These are phyloP conservation scores for Beauveria sp. DNA, from an alignment of 2,329 filamentous ascomycete genomes.

Conservation along the genomic window DNA sequence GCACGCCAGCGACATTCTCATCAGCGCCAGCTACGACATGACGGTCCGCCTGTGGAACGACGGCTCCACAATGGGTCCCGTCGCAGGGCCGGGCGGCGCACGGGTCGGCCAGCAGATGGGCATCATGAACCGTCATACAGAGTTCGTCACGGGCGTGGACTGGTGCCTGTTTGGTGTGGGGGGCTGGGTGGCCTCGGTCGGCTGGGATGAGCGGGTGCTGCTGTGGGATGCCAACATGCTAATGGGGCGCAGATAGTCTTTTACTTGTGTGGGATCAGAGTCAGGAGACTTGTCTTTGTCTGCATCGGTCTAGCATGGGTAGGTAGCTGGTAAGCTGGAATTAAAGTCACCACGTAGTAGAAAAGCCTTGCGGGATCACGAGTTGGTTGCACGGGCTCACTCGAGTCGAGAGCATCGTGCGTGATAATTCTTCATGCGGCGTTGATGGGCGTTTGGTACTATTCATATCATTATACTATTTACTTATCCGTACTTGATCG, in stretches of 20 bases:
- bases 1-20: conserved; percentile 78
- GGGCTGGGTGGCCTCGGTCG: conserved; percentile 89
- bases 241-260: conserved; percentile 21
- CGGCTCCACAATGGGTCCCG: conserved; percentile 37
- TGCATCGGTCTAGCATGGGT: not conserved
- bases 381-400: not conserved
- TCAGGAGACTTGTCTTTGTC: not conserved
- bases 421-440: not conserved
- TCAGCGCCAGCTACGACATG: conserved; percentile 96
- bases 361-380: not conserved
- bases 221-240: conserved; percentile 77
- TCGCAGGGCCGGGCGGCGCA: conserved; percentile 25
- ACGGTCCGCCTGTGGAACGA: conserved; percentile 92
- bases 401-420: not conserved
- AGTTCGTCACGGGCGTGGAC: conserved; percentile 93
- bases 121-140: conserved; percentile 85
- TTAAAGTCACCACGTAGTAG: not conserved
- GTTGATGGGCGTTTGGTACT: conserved; percentile 5
- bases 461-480: not conserved
- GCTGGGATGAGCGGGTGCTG: conserved; percentile 87
- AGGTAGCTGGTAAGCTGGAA: not conserved
- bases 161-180: conserved; percentile 96
- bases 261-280: not conserved
- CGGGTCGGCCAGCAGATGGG: conserved; percentile 65
- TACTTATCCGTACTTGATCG: not conserved